A percentile compares a stretch with the other conserved stretches of the same genome.
These are phyloP conservation scores for Vitis hybrid DNA, from an alignment of 177 flowering plant genomes.

Conservation along the genomic window DNA sequence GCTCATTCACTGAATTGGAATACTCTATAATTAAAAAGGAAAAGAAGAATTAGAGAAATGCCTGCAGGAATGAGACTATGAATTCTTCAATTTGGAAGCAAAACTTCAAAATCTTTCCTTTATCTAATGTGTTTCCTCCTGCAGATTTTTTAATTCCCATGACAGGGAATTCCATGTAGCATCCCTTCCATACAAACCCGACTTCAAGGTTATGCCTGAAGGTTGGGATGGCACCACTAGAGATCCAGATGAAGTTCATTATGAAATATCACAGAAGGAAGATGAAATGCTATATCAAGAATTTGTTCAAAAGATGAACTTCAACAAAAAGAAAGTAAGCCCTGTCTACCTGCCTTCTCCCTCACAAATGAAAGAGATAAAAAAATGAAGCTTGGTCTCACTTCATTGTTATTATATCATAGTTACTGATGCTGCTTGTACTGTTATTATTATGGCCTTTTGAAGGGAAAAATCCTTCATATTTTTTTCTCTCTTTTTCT, in stretches of 20 bases:
- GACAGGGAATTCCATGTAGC: slow-evolving; percentile 96
- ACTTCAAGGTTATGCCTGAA: slow-evolving; percentile 96
- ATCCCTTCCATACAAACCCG: slow-evolving; percentile 88
- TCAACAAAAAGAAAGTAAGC: slow-evolving; percentile 70
- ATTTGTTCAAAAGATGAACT: slow-evolving; percentile 71
- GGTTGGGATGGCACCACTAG: slow-evolving; percentile 94
- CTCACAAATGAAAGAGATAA: background rate
- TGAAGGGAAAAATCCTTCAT: background rate
- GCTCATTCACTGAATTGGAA: background rate
- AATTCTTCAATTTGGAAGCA: no score
- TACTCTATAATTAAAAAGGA: background rate
- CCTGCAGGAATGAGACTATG: no score
- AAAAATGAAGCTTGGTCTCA: background rate
- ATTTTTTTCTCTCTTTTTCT: background rate
- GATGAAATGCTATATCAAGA: slow-evolving; percentile 85
- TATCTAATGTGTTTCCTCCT: slow-evolving; percentile 3
- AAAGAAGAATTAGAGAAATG: background rate
- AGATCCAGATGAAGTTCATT: slow-evolving; percentile 90
- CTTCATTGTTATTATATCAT: background rate
- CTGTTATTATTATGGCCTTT: background rate
- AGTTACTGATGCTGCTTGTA: no score
- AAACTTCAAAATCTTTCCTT: background rate
- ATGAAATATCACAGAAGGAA: slow-evolving; percentile 86
- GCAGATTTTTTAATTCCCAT: slow-evolving; percentile 74
- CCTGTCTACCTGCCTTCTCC: background rate